A percentile compares a stretch with the other conserved stretches of the same genome.
These are phyloP conservation scores for Clonostachys rhizophaga DNA, from an alignment of 2,329 filamentous ascomycete genomes.

Conservation along the genomic window DNA sequence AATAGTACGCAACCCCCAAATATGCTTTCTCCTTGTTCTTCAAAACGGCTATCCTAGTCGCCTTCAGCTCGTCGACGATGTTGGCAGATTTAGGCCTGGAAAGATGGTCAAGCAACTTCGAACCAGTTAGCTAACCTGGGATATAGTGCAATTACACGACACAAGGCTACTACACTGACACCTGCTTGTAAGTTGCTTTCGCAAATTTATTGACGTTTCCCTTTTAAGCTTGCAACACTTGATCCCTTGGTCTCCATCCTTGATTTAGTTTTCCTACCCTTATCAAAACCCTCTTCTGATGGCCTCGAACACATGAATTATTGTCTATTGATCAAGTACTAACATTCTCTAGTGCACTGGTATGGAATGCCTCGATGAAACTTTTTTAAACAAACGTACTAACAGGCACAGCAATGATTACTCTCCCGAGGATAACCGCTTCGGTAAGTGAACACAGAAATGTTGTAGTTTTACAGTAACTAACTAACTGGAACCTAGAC, in stretches of 20 bases:
- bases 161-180: slow-evolving; percentile 59
- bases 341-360: not conserved
- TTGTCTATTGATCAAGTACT: not conserved
- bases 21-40: not conserved
- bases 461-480: not conserved
- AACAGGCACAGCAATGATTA: not conserved
- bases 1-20: slow-evolving; percentile 29
- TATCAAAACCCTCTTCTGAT: too few species aligned
- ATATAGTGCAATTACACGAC: slow-evolving; percentile 47
- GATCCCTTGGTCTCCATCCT: too few species aligned
- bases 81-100: too few species aligned
- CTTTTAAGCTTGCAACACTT: too few species aligned
- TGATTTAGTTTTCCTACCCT: too few species aligned
- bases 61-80: too few species aligned
- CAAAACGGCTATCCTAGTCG: too few species aligned
- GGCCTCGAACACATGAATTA: too few species aligned
- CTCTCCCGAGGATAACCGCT: slow-evolving; percentile 3
- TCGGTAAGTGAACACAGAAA: slow-evolving; percentile 1
- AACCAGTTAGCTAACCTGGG: not conserved
- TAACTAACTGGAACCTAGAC: not conserved
- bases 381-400: not conserved
- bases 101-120: too few species aligned
- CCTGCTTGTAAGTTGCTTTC: slow-evolving; percentile 22
- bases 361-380: too few species aligned
- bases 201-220: too few species aligned